Conservation (phyloP, 345 rosid species). For the Populus simonii region DNA sequence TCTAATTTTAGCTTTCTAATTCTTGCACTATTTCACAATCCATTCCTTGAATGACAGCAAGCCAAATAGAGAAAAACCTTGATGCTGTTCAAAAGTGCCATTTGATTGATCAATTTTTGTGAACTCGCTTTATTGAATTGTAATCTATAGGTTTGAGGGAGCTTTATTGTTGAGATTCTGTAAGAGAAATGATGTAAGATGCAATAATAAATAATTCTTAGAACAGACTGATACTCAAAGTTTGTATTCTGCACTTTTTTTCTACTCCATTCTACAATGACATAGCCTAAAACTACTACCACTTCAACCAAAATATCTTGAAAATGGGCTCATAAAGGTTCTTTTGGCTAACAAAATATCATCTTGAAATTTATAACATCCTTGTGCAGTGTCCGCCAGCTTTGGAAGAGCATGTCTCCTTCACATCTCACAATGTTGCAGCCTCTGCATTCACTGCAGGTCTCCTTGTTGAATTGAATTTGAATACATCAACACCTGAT, state of each 20-base stretch:
- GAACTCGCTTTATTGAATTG: neutral
- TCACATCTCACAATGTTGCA: conserved; percentile 19
- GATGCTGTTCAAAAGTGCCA: neutral
- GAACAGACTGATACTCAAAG: neutral
- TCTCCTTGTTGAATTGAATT: conserved; percentile 52
- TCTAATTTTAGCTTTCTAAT: neutral
- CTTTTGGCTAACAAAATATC: neutral
- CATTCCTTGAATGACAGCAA: neutral
- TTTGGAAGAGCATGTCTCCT: conserved; percentile 24
- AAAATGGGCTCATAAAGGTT: neutral
- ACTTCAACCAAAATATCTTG: conserved; percentile 4
- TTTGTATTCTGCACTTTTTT: neutral
- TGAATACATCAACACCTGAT: conserved; percentile 37
- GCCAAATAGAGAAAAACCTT: neutral
- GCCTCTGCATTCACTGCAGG: conserved; percentile 37
- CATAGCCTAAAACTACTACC: neutral
- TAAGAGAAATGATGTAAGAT: neutral
- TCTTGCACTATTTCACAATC: neutral
- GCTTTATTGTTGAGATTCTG: neutral
- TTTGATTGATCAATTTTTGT: neutral
- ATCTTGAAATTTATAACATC: conserved; percentile 15
- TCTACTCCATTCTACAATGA: neutral
- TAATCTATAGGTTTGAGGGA: neutral
- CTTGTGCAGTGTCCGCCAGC: conserved; percentile 32
- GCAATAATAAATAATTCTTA: neutral